Percentiles rank a stretch among this genome's conserved stretches.
Conservation (phyloP, 2,329 filamentous ascomycete genomes). For the Daldinia sp. region DNA sequence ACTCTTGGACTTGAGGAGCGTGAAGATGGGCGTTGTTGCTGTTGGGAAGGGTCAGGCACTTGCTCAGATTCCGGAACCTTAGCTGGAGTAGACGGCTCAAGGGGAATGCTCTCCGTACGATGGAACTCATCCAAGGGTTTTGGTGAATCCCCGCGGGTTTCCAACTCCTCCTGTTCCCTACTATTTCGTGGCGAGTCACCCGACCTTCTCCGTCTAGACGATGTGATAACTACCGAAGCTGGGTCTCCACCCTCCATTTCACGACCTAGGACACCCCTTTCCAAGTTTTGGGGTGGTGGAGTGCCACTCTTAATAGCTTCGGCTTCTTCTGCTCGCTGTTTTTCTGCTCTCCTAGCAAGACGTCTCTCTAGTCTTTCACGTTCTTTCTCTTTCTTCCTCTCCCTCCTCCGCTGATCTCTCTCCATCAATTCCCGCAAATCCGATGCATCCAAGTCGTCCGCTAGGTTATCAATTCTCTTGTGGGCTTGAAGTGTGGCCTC, state of each 20-base stretch:
- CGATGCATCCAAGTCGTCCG: constrained; percentile 84
- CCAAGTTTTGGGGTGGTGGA: constrained; percentile 63
- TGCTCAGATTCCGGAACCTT: constrained; percentile 21
- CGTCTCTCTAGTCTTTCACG: constrained; percentile 71
- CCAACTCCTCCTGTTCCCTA: constrained; percentile 42
- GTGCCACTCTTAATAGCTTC: constrained; percentile 61
- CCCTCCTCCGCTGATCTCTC: constrained; percentile 80
- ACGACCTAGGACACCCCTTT: constrained; percentile 67
- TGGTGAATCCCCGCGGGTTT: constrained; percentile 36
- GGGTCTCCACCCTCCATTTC: constrained; percentile 65
- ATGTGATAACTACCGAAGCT: constrained; percentile 64
- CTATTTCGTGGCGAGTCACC: constrained; percentile 46
- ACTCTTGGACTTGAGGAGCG: constrained; percentile 48
- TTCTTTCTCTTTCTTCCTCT: constrained; percentile 75
- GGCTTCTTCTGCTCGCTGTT: constrained; percentile 66
- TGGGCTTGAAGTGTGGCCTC: constrained; percentile 68
- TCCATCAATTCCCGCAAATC: constrained; percentile 91
- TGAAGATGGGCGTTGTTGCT: constrained; percentile 25
- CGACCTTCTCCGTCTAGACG: constrained; percentile 60
- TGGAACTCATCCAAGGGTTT: constrained; percentile 57
- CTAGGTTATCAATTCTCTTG: constrained; percentile 74
- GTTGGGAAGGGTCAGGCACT: constrained; percentile 20
- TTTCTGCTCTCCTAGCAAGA: constrained; percentile 72
- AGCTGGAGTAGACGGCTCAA: constrained; percentile 39
- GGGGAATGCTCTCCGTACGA: constrained; percentile 58